Conservation (phyloP, 768 basidiomycete genomes). For the Ramaria rubella region DNA sequence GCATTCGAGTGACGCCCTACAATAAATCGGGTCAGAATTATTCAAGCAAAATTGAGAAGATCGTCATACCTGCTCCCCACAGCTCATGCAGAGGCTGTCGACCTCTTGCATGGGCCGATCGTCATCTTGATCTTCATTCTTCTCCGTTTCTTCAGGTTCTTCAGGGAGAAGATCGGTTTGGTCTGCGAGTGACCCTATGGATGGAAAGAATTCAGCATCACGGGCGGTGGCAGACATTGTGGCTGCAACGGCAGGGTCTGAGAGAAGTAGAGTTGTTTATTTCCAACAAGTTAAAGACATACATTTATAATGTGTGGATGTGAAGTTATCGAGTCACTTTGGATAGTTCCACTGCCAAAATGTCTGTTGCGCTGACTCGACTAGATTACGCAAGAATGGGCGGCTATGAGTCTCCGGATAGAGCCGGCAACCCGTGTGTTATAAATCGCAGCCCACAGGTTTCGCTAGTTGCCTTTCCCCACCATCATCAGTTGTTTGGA, state of each 20-base stretch:
- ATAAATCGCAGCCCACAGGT: not conserved
- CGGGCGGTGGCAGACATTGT: not conserved
- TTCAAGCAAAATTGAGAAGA: not conserved
- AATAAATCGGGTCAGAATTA: constrained; percentile 6
- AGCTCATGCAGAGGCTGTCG: constrained; percentile 91
- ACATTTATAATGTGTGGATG: not conserved
- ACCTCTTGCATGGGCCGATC: constrained; percentile 74
- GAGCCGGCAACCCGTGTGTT: not conserved
- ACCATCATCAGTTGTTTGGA: constrained; percentile 7
- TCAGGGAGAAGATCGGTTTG: constrained; percentile 37
- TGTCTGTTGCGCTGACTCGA: no score
- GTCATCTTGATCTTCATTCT: constrained; percentile 33
- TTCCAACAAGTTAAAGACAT: not conserved
- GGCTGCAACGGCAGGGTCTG: not conserved
- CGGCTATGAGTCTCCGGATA: not conserved
- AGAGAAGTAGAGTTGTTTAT: not conserved
- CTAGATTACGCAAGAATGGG: no score
- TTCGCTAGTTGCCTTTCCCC: not conserved
- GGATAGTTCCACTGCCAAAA: no score
- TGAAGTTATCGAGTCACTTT: not conserved
- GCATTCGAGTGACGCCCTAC: constrained; percentile 82
- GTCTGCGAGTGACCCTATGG: constrained; percentile 49
- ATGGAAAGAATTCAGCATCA: constrained; percentile 43
- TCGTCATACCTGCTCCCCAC: constrained; percentile 72
- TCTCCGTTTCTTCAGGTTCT: constrained; percentile 15